A percentile compares a stretch with the other conserved stretches of the same genome.
Evolutionary conservation across 352 stramenopile genomes (phyloP).

Genomic region (Peronospora belbahrii): DNA sequence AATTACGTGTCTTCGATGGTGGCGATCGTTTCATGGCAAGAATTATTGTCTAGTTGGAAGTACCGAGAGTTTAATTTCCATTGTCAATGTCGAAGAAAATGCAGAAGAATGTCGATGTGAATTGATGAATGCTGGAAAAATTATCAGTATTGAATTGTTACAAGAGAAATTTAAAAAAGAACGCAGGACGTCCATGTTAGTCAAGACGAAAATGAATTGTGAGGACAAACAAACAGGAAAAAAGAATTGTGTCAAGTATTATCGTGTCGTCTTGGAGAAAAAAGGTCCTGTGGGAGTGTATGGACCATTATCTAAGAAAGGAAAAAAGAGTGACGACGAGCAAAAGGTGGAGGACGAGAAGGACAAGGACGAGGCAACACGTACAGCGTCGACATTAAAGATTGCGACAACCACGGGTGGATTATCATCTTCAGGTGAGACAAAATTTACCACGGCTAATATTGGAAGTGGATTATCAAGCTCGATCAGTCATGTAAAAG

Average conservation of each 20-base stretch:
- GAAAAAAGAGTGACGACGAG: conserved; percentile 11
- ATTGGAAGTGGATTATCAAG: conserved; percentile 9
- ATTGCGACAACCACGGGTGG: conserved; percentile 17
- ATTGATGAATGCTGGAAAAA: conserved; percentile 48
- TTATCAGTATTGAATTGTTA: conserved; percentile 70
- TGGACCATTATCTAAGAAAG: conserved; percentile 7
- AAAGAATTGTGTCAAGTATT: conserved; percentile 47
- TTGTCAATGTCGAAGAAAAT: conserved; percentile 84
- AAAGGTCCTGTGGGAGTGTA: conserved; percentile 40
- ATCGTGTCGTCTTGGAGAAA: conserved; percentile 79
- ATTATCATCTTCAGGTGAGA: conserved; percentile 23
- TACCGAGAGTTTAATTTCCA: conserved; percentile 68
- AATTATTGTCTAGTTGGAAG: conserved; percentile 83
- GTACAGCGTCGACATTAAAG: conserved; percentile 11
- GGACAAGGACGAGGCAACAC: not conserved
- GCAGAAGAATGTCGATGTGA: conserved; percentile 79
- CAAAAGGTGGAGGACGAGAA: too few relatives aligned
- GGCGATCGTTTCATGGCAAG: conserved; percentile 70
- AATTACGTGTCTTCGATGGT: conserved; percentile 69
- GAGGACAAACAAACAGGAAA: conserved; percentile 20
- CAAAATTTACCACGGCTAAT: conserved; percentile 27
- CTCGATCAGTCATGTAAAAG: conserved; percentile 15
- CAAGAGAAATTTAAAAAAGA: conserved; percentile 72
- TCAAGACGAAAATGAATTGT: conserved; percentile 43
- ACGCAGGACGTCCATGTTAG: conserved; percentile 74